Percentiles rank a stretch among this genome's conserved stretches.
phyloP scores from a whole-genome alignment of 1,139 yeast species.

The Taphrina deformans region DNA sequence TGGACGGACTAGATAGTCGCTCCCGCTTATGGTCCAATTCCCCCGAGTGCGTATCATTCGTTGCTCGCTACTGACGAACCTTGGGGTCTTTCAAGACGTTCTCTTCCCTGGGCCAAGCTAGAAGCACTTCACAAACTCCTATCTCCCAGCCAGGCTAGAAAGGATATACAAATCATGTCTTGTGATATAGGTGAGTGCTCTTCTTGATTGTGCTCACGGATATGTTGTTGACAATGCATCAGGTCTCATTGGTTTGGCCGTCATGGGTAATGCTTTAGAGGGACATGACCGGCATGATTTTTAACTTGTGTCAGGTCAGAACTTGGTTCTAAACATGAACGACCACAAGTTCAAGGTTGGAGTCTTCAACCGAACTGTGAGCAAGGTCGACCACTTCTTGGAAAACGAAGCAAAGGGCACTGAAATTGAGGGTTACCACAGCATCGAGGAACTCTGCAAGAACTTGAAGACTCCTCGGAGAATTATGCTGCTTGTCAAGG shows the following conservation, averaged over 20 bases:
- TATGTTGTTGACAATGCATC: constrained; percentile 71
- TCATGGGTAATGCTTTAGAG: constrained; percentile 63
- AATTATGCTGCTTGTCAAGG: constrained; percentile 90
- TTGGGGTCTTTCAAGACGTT: background rate
- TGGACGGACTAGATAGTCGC: background rate
- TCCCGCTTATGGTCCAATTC: background rate
- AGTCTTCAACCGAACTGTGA: constrained; percentile 95
- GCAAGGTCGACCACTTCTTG: constrained; percentile 91
- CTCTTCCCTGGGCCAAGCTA: no score
- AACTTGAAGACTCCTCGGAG: constrained; percentile 97
- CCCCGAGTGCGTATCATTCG: background rate
- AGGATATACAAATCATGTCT: constrained; percentile 1
- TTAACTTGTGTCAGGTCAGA: constrained; percentile 44
- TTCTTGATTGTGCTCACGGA: background rate
- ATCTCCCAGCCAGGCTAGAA: no score
- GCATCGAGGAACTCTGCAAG: constrained; percentile 81
- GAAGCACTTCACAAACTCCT: no score
- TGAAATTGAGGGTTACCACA: constrained; percentile 91
- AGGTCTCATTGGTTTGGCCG: constrained; percentile 99
- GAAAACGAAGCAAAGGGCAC: constrained; percentile 93
- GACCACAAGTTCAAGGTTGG: constrained; percentile 90
- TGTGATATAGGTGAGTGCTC: constrained; percentile 39
- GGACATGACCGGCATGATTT: background rate
- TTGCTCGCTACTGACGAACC: background rate
- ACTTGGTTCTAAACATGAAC: constrained; percentile 94